Percentiles rank a stretch among this genome's conserved stretches.
phyloP scores from a whole-genome alignment of 2,329 filamentous ascomycete species.

The Diaporthe batatas region DNA sequence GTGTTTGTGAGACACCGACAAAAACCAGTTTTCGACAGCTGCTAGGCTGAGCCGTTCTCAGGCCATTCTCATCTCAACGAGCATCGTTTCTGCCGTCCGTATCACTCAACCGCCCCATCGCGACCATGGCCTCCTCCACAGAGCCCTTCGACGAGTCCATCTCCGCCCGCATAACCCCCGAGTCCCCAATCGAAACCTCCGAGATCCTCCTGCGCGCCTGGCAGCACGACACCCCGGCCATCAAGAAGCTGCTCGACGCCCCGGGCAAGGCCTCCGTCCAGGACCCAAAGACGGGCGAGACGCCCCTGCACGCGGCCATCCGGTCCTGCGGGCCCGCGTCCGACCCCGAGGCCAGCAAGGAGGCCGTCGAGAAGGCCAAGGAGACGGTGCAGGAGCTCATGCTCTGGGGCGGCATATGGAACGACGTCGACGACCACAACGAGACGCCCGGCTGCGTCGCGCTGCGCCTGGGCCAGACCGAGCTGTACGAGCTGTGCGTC shows the following conservation, averaged over 20 bases:
- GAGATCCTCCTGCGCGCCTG: conserved; percentile 68
- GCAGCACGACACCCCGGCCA: conserved; percentile 72
- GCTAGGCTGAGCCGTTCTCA: not conserved
- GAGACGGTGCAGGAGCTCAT: conserved; percentile 82
- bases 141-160: conserved; percentile 61
- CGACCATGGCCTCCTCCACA: conserved; percentile 44
- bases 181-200: conserved; percentile 64
- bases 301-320: conserved; percentile 90
- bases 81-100: not conserved
- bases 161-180: conserved; percentile 64
- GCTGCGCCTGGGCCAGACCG: conserved; percentile 73
- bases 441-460: conserved; percentile 96
- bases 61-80: not conserved
- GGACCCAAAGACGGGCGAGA: conserved; percentile 86
- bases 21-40: not conserved
- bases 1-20: not conserved
- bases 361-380: conserved; percentile 69
- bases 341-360: conserved; percentile 44
- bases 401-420: conserved; percentile 95
- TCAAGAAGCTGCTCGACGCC: conserved; percentile 77
- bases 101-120: not conserved
- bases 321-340: conserved; percentile 72
- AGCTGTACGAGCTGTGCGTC: conserved; percentile 85
- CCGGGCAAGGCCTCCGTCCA: conserved; percentile 79
- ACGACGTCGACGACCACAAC: conserved; percentile 86